These are phyloP conservation scores for Calonectria fujianensis DNA, from an alignment of 2,329 filamentous ascomycete genomes.

Conservation along the genomic window DNA sequence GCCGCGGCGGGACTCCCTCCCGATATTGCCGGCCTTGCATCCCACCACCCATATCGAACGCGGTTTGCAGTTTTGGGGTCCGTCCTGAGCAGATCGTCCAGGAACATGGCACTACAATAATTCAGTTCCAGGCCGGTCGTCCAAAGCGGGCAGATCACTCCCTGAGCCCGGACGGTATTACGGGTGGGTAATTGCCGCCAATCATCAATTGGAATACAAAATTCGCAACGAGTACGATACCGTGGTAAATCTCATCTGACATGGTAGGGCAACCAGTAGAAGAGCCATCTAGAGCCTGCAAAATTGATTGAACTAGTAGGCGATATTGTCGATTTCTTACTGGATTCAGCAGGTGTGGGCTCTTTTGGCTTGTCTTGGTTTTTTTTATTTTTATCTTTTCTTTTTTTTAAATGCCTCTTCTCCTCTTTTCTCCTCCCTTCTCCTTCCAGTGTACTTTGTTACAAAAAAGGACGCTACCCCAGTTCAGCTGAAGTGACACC, in stretches of 20 bases:
- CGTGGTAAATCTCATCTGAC: slow-evolving; percentile 3
- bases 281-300: not conserved
- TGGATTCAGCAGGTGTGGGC: not conserved
- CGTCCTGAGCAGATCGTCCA: slow-evolving; percentile 20
- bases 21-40: slow-evolving; percentile 40
- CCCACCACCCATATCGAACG: slow-evolving; percentile 18
- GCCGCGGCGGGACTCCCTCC: slow-evolving; percentile 46
- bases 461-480: slow-evolving; percentile 37
- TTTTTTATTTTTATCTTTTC: slow-evolving; percentile 5
- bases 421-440: not conserved
- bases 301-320: not conserved
- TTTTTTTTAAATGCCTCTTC: slow-evolving; percentile 7
- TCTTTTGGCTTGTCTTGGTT: not conserved
- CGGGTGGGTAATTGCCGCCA: slow-evolving; percentile 9
- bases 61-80: slow-evolving; percentile 22
- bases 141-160: slow-evolving; percentile 29
- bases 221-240: not conserved
- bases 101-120: slow-evolving; percentile 26
- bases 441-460: slow-evolving; percentile 7
- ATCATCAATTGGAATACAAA: not conserved
- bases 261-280: slow-evolving; percentile 13
- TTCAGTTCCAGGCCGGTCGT: slow-evolving; percentile 33
- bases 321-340: slow-evolving; percentile 12
- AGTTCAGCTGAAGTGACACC: slow-evolving; percentile 51
- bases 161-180: slow-evolving; percentile 9